A percentile compares a stretch with the other conserved stretches of the same genome.
These are phyloP conservation scores for Drechslerella coelobrocha DNA, from an alignment of 2,329 filamentous ascomycete species.

Conservation along the genomic window DNA sequence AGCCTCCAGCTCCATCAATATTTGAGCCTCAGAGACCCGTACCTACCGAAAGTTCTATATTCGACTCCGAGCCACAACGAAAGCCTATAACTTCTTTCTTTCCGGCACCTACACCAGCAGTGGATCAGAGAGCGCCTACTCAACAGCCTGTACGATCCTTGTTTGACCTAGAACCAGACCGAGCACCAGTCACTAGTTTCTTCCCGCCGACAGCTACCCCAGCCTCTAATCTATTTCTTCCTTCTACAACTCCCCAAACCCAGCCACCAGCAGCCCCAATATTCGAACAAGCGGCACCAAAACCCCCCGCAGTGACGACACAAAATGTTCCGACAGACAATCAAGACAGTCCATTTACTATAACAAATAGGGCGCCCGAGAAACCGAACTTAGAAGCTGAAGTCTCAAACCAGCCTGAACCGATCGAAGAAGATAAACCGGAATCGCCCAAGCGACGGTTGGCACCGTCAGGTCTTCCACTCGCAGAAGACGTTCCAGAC, in stretches of 20 bases:
- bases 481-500: slow-evolving; percentile 23
- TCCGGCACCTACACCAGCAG: slow-evolving; percentile 2
- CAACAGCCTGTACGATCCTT: slow-evolving; percentile 9
- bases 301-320: neutral
- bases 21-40: slow-evolving; percentile 19
- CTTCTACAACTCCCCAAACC: slow-evolving; percentile 31
- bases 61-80: slow-evolving; percentile 16
- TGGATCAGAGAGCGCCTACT: neutral
- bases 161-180: slow-evolving; percentile 7
- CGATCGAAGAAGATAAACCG: slow-evolving; percentile 20
- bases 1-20: slow-evolving; percentile 11
- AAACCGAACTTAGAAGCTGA: neutral
- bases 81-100: slow-evolving; percentile 29
- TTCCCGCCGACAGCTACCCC: slow-evolving; percentile 22
- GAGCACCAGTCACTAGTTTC: slow-evolving; percentile 27
- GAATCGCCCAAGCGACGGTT: slow-evolving; percentile 19
- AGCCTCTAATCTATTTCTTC: slow-evolving; percentile 16
- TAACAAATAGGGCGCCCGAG: neutral
- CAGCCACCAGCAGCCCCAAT: slow-evolving; percentile 14
- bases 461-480: slow-evolving; percentile 38
- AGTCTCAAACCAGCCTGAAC: slow-evolving; percentile 7
- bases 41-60: slow-evolving; percentile 21
- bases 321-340: neutral
- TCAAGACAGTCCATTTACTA: slow-evolving; percentile 1
- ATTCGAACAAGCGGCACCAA: slow-evolving; percentile 25